Percentiles rank a stretch among this genome's conserved stretches.
Conservation (phyloP, 371 early-diverging fungal species). For the Mortierella polycephala region DNA sequence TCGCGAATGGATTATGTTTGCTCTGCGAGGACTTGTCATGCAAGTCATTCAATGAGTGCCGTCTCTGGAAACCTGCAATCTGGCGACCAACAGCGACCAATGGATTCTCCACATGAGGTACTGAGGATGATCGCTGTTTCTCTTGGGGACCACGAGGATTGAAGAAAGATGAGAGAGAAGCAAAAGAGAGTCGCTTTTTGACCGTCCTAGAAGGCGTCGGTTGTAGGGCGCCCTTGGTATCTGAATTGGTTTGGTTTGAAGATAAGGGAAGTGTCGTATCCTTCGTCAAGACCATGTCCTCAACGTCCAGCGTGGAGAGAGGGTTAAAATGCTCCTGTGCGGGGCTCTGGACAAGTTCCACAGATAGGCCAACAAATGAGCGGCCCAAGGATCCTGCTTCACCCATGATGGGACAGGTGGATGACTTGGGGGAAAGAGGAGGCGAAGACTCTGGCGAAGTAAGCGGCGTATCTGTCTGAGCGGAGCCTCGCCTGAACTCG, state of each 20-base stretch:
- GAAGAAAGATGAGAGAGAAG: conserved; percentile 48
- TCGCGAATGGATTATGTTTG: conserved; percentile 7
- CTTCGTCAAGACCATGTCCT: not conserved
- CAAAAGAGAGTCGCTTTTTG: conserved; percentile 51
- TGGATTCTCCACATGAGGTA: conserved; percentile 46
- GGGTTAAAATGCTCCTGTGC: not conserved
- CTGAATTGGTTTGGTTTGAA: not conserved
- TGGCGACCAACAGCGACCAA: conserved; percentile 38
- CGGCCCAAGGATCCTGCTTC: not conserved
- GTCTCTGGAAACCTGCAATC: conserved; percentile 46
- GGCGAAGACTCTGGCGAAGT: conserved; percentile 40
- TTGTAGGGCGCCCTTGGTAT: not conserved
- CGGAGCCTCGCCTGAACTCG: conserved; percentile 17
- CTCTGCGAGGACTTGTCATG: conserved; percentile 5
- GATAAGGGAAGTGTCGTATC: not conserved
- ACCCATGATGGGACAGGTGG: not conserved
- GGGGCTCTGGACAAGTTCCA: no score
- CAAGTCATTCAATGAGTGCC: conserved; percentile 47
- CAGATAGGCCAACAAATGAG: no score
- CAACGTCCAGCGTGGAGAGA: conserved; percentile 8
- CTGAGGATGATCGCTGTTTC: conserved; percentile 36
- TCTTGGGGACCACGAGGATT: conserved; percentile 24
- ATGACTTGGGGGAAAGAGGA: conserved; percentile 10
- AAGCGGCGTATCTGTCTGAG: conserved; percentile 28
- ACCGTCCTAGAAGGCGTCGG: conserved; percentile 26